A percentile compares a stretch with the other conserved stretches of the same genome.
Evolutionary conservation across 2,329 filamentous ascomycete species (phyloP).

Genomic region (Penicillium sp.): DNA sequence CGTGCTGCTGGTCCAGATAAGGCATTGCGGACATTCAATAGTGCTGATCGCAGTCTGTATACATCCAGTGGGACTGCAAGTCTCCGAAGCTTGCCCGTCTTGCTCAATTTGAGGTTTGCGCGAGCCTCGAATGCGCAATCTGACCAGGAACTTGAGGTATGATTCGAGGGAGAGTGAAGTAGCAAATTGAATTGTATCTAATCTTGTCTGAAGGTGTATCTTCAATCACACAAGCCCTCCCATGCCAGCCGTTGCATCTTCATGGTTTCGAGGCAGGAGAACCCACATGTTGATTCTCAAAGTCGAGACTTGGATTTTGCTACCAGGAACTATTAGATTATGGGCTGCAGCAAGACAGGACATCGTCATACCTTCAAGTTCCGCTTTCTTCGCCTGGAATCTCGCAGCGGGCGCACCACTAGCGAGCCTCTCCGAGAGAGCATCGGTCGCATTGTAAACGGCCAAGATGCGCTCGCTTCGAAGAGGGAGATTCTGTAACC

Average conservation of each 20-base stretch:
- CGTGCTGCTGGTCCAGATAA: not conserved
- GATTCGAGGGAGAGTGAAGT: no score
- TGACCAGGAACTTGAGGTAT: no score
- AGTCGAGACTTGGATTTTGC: slow-evolving; percentile 3
- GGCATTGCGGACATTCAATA: not conserved
- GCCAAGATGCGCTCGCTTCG: slow-evolving; percentile 50
- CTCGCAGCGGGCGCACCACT: slow-evolving; percentile 50
- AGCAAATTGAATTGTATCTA: not conserved
- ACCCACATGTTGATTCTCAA: not conserved
- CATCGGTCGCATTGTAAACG: slow-evolving; percentile 52
- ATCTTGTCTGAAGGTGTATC: not conserved
- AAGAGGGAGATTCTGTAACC: slow-evolving; percentile 51
- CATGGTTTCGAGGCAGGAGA: no score
- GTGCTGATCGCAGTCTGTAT: not conserved
- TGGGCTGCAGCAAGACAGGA: not conserved
- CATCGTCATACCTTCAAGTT: slow-evolving; percentile 8
- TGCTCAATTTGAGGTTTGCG: no score
- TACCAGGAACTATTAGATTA: not conserved
- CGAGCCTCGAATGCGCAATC: no score
- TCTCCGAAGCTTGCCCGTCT: no score
- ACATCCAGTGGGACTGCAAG: no score
- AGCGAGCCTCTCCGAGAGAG: slow-evolving; percentile 52
- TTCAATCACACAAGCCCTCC: not conserved
- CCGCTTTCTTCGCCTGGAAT: slow-evolving; percentile 44
- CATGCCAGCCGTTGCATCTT: not conserved